These are phyloP conservation scores for Calycina herbarum DNA, from an alignment of 2,329 filamentous ascomycete genomes.

Conservation along the genomic window DNA sequence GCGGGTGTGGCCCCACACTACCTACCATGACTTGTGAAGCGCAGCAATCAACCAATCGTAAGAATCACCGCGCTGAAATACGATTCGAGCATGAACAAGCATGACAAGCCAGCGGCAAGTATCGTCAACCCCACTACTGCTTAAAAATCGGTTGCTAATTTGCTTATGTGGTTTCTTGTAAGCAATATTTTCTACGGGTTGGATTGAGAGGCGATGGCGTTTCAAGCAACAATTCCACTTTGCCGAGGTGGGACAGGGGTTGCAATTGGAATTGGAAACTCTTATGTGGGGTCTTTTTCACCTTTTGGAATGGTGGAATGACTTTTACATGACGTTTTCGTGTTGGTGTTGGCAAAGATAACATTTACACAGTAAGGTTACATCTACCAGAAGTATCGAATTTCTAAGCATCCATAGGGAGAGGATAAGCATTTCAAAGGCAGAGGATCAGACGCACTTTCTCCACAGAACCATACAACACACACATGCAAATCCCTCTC, in stretches of 20 bases:
- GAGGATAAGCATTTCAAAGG: neutral
- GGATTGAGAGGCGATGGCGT: neutral
- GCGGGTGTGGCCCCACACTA: neutral
- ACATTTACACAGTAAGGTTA: neutral
- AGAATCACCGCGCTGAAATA: neutral
- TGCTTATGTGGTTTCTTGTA: neutral
- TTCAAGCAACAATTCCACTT: too few relatives aligned
- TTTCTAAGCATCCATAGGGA: neutral
- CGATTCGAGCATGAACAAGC: neutral
- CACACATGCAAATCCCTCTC: constrained; percentile 23
- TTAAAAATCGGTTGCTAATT: neutral
- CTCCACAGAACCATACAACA: neutral
- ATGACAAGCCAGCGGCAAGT: neutral
- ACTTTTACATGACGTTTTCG: too few relatives aligned
- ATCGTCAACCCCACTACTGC: neutral
- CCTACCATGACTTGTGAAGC: neutral
- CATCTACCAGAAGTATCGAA: neutral
- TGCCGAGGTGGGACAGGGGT: neutral
- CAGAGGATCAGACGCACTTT: neutral
- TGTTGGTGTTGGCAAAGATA: too few relatives aligned
- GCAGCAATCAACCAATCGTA: neutral
- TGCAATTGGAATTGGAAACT: neutral
- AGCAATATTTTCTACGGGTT: neutral
- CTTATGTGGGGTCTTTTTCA: too few relatives aligned
- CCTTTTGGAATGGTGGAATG: too few relatives aligned